phyloP scores from a whole-genome alignment of 192 early-diverging fungal species.

The Coemansia reversa region DNA sequence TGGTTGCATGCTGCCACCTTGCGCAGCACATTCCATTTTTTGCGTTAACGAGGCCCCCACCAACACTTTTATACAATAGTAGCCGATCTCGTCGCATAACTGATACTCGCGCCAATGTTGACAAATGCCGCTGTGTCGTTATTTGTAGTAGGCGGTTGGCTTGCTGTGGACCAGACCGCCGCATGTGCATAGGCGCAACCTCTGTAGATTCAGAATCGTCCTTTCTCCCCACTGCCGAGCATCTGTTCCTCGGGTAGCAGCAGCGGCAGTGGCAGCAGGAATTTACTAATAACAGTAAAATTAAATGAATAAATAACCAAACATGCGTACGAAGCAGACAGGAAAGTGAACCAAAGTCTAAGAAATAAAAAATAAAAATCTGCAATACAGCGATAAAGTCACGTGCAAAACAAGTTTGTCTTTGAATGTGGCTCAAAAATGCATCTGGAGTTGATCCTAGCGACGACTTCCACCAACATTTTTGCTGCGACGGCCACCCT shows the following conservation, averaged over 20 bases:
- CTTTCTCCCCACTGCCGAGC: background rate
- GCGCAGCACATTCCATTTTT: background rate
- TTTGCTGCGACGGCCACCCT: constrained; percentile 33
- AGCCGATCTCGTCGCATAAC: background rate
- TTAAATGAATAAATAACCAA: background rate
- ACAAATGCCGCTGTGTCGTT: background rate
- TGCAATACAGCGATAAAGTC: background rate
- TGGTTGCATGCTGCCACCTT: background rate
- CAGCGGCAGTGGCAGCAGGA: background rate
- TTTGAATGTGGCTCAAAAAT: too few species aligned
- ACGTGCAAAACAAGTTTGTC: background rate
- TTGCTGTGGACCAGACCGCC: background rate
- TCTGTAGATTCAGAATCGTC: background rate
- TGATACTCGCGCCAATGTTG: background rate
- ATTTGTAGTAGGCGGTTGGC: background rate
- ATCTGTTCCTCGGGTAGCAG: background rate
- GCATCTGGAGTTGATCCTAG: background rate
- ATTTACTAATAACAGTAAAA: background rate
- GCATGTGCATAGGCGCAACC: background rate
- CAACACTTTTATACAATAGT: background rate
- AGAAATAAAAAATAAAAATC: background rate
- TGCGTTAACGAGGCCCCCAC: background rate
- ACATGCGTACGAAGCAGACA: background rate
- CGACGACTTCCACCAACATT: constrained; percentile 41
- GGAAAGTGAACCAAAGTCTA: background rate